Evolutionary conservation across 805 yeast species (phyloP).

Genomic region (Komagataella pseudopastoris): DNA sequence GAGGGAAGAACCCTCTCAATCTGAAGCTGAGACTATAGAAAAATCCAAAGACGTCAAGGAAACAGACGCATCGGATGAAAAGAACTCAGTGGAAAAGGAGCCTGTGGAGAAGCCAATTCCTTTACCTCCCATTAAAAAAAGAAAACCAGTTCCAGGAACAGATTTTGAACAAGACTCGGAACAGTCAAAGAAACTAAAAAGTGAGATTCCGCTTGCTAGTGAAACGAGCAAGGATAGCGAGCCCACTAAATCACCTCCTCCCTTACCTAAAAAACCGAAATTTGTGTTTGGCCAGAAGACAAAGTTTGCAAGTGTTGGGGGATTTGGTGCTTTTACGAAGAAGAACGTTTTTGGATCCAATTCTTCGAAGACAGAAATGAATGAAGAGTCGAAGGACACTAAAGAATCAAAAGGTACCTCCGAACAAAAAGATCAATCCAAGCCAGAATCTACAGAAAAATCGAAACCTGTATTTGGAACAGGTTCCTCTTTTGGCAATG

Average conservation of each 20-base stretch:
- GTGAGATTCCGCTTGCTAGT: neutral
- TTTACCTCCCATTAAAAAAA: neutral
- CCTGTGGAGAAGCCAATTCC: constrained; percentile 1
- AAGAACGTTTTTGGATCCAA: constrained; percentile 23
- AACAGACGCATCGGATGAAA: constrained; percentile 2
- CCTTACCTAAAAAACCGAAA: constrained; percentile 19
- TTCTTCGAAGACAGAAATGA: constrained; percentile 5
- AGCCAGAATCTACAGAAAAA: neutral
- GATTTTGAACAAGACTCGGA: neutral
- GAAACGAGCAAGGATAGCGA: neutral
- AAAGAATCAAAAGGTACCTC: constrained; percentile 1
- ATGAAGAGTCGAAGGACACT: neutral
- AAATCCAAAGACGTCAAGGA: constrained; percentile 7
- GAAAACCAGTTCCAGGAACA: neutral
- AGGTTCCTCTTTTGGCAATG: constrained; percentile 34
- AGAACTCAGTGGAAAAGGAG: constrained; percentile 2
- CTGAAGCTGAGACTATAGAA: constrained; percentile 1
- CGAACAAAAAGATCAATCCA: neutral
- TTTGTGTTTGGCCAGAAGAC: constrained; percentile 46
- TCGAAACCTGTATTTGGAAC: constrained; percentile 27
- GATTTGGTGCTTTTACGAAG: constrained; percentile 19
- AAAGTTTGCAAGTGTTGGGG: constrained; percentile 29
- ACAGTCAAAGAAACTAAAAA: neutral
- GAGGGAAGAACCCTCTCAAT: constrained; percentile 2
- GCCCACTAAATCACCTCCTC: neutral